Conservation (phyloP, 352 stramenopile species). For the Phytophthora litchii region DNA sequence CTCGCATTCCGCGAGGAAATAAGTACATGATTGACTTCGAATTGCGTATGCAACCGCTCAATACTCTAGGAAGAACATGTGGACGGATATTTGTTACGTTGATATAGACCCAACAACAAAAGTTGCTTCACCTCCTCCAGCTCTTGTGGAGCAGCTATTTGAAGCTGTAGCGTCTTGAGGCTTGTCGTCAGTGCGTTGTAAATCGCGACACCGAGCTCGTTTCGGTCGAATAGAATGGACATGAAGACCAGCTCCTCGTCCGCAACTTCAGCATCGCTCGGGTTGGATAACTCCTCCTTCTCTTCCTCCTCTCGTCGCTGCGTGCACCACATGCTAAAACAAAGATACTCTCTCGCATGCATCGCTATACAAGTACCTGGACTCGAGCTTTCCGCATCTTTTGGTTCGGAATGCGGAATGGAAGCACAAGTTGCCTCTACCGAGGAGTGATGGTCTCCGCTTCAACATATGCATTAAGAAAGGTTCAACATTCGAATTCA, state of each 20-base stretch:
- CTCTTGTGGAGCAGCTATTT: slow-evolving; percentile 43
- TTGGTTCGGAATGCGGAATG: slow-evolving; percentile 11
- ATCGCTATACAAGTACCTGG: slow-evolving; percentile 16
- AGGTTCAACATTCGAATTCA: slow-evolving; percentile 32
- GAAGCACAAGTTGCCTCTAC: slow-evolving; percentile 1
- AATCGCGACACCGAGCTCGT: slow-evolving; percentile 71
- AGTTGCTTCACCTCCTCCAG: slow-evolving; percentile 63
- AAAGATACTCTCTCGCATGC: neutral
- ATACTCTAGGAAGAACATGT: slow-evolving; percentile 37
- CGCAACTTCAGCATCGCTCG: slow-evolving; percentile 33
- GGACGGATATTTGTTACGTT: no score
- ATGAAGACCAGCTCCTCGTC: slow-evolving; percentile 74
- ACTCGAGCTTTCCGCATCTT: slow-evolving; percentile 17
- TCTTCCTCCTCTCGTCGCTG: slow-evolving; percentile 15
- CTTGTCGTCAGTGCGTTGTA: slow-evolving; percentile 74
- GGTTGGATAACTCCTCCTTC: slow-evolving; percentile 15
- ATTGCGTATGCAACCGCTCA: slow-evolving; percentile 73
- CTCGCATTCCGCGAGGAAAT: slow-evolving; percentile 75
- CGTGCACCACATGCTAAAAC: slow-evolving; percentile 3
- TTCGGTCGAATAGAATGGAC: slow-evolving; percentile 71
- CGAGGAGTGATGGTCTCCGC: slow-evolving; percentile 25
- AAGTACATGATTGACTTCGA: slow-evolving; percentile 69
- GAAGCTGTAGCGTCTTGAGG: slow-evolving; percentile 67
- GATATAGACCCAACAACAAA: no score
- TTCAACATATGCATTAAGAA: slow-evolving; percentile 31